These are phyloP conservation scores for Chloris gayana DNA, from an alignment of 176 grass and related monocot species.

Conservation along the genomic window DNA sequence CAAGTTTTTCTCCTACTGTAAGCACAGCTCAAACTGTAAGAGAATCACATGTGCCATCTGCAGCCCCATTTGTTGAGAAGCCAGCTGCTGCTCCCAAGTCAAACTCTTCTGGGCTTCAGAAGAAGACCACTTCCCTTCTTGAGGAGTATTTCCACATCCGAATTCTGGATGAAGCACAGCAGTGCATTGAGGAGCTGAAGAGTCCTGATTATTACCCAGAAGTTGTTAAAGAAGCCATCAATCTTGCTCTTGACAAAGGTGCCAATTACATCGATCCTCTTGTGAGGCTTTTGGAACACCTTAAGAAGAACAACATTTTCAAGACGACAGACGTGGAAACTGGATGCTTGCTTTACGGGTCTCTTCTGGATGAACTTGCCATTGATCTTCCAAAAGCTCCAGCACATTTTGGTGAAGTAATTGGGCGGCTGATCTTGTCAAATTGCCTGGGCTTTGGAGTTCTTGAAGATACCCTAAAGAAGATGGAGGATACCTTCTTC, in stretches of 20 bases:
- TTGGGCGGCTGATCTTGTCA: conserved; percentile 55
- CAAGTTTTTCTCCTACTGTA: conserved; percentile 6
- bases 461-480: conserved; percentile 57
- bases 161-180: conserved; percentile 79
- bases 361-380: conserved; percentile 72
- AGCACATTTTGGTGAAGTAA: conserved; percentile 69
- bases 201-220: conserved; percentile 58
- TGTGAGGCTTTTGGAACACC: conserved; percentile 58
- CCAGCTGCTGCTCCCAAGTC: conserved; percentile 35
- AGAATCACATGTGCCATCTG: conserved; percentile 26
- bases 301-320: conserved; percentile 56
- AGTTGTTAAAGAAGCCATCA: conserved; percentile 83
- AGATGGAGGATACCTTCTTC: conserved; percentile 58
- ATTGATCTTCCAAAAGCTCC: conserved; percentile 82
- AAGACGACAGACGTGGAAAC: conserved; percentile 53
- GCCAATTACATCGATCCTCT: conserved; percentile 51
- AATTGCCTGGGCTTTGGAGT: conserved; percentile 46
- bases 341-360: conserved; percentile 68
- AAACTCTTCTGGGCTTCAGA: conserved; percentile 57
- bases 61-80: conserved; percentile 13
- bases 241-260: conserved; percentile 71
- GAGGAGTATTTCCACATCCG: conserved; percentile 78
- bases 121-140: conserved; percentile 72
- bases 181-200: conserved; percentile 78
- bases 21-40: conserved; percentile 34